Conservation (phyloP, 352 stramenopile genomes). For the Phytopythium aichiense region DNA sequence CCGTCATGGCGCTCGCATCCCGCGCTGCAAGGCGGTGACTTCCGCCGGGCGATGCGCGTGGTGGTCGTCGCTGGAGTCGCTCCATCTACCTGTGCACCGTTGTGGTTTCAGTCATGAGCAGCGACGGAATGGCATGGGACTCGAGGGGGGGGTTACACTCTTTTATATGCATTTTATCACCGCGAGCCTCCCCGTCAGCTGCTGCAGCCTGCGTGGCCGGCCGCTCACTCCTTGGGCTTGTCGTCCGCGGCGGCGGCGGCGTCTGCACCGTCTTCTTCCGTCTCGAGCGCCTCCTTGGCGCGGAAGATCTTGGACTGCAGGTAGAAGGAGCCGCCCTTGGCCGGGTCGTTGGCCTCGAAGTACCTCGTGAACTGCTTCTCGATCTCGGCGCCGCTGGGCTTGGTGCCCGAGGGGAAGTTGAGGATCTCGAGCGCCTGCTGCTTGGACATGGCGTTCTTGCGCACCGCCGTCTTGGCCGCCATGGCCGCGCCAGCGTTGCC, state of each 20-base stretch:
- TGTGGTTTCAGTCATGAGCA: neutral
- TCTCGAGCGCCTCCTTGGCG: slow-evolving; percentile 84
- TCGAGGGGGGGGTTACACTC: neutral
- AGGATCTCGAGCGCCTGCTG: slow-evolving; percentile 79
- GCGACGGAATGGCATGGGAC: neutral
- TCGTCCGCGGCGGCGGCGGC: slow-evolving; percentile 13
- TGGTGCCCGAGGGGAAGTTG: slow-evolving; percentile 59
- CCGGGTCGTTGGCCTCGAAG: slow-evolving; percentile 87
- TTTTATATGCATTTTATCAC: slow-evolving; percentile 1
- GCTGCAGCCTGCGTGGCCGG: slow-evolving; percentile 2
- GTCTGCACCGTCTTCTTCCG: slow-evolving; percentile 25
- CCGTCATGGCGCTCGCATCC: slow-evolving; percentile 1
- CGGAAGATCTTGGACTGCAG: slow-evolving; percentile 92
- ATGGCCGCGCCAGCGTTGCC: slow-evolving; percentile 63
- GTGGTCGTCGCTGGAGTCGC: neutral
- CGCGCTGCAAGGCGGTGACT: neutral
- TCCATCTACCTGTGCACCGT: neutral
- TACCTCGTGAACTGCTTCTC: slow-evolving; percentile 86
- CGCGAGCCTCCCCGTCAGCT: neutral
- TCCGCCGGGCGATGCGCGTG: neutral
- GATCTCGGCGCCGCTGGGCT: slow-evolving; percentile 52
- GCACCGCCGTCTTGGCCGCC: slow-evolving; percentile 55
- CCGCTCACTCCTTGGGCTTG: slow-evolving; percentile 12
- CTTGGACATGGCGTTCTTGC: slow-evolving; percentile 77
- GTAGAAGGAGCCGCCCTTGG: slow-evolving; percentile 91